A percentile compares a stretch with the other conserved stretches of the same genome.
Conservation (phyloP, 1,284 basidiomycete species). For the Cryptococcus sp. region DNA sequence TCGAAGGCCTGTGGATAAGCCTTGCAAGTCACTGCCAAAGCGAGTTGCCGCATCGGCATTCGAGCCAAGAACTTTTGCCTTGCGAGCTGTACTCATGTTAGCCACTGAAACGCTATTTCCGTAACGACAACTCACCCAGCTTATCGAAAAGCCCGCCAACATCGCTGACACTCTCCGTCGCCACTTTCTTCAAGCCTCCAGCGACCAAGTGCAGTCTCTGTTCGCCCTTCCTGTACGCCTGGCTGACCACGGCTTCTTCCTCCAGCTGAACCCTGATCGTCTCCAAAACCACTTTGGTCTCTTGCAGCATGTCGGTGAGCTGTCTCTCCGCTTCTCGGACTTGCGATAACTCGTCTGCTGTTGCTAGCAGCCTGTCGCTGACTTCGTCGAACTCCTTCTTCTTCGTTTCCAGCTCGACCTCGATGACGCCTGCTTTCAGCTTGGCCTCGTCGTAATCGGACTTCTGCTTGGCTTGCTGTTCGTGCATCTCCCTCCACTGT, state of each 20-base stretch:
- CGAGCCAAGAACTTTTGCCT: conserved; percentile 64
- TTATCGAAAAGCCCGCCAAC: conserved; percentile 77
- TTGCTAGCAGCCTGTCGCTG: conserved; percentile 70
- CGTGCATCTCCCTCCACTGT: conserved; percentile 78
- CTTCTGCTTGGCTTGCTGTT: conserved; percentile 71
- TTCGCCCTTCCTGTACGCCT: conserved; percentile 78
- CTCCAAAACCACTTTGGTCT: conserved; percentile 63
- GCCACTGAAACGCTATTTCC: background rate
- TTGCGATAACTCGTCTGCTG: conserved; percentile 70
- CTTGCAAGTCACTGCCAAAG: conserved; percentile 63
- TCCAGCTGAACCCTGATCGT: conserved; percentile 63
- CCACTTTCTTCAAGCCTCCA: conserved; percentile 65
- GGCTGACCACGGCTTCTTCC: conserved; percentile 73
- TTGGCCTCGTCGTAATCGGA: conserved; percentile 78
- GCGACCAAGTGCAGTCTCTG: conserved; percentile 70
- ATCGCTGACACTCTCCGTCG: conserved; percentile 70
- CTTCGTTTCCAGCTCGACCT: conserved; percentile 74
- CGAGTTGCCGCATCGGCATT: conserved; percentile 68
- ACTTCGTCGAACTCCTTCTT: conserved; percentile 88
- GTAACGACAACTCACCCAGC: conserved; percentile 62
- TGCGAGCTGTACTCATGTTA: conserved; percentile 63
- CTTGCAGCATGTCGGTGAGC: conserved; percentile 61
- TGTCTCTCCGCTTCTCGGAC: conserved; percentile 56
- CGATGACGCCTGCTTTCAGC: conserved; percentile 77
- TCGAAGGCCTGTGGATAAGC: conserved; percentile 65